A percentile compares a stretch with the other conserved stretches of the same genome.
Evolutionary conservation across 2,329 filamentous ascomycete genomes (phyloP).

Genomic region (Penicillium frequentans): DNA sequence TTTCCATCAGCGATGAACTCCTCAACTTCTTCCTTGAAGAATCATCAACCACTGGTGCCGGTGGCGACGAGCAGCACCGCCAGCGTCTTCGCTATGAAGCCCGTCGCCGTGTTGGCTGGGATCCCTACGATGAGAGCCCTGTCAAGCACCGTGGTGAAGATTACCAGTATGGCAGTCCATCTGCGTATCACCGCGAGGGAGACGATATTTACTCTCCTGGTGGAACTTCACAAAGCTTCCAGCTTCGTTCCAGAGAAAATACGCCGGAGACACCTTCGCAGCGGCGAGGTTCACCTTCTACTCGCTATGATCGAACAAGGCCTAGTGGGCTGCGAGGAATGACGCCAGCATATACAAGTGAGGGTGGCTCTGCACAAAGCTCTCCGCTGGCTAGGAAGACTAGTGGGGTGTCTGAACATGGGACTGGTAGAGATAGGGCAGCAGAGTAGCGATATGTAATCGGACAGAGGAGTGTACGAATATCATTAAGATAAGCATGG

Average conservation of each 20-base stretch:
- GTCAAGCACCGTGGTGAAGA: conserved; percentile 66
- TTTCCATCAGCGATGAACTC: conserved; percentile 87
- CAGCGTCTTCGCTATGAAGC: conserved; percentile 62
- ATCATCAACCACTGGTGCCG: conserved; percentile 65
- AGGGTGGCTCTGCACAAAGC: conserved; percentile 17
- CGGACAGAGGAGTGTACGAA: background rate
- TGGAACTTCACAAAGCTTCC: conserved; percentile 25
- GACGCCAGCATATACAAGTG: conserved; percentile 22
- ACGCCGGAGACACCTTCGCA: conserved; percentile 32
- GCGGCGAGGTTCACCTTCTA: conserved; percentile 19
- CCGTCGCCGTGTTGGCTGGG: conserved; percentile 64
- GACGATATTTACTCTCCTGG: conserved; percentile 31
- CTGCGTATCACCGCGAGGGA: conserved; percentile 23
- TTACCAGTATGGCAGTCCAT: conserved; percentile 53
- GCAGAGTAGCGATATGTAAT: conserved; percentile 1
- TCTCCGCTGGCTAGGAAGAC: conserved; percentile 39
- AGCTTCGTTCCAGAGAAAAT: conserved; percentile 32
- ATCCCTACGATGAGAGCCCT: conserved; percentile 70
- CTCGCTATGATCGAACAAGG: conserved; percentile 18
- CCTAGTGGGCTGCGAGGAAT: conserved; percentile 23
- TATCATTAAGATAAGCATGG: background rate
- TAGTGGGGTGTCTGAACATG: conserved; percentile 27
- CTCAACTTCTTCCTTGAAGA: conserved; percentile 82
- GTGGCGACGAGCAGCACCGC: conserved; percentile 61
- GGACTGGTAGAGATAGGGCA: conserved; percentile 28